Evolutionary conservation across 2,329 filamentous ascomycete genomes (phyloP), one percentile per base, ranked within the genome.

Genomic region (Blastomyces parvus): DNA sequence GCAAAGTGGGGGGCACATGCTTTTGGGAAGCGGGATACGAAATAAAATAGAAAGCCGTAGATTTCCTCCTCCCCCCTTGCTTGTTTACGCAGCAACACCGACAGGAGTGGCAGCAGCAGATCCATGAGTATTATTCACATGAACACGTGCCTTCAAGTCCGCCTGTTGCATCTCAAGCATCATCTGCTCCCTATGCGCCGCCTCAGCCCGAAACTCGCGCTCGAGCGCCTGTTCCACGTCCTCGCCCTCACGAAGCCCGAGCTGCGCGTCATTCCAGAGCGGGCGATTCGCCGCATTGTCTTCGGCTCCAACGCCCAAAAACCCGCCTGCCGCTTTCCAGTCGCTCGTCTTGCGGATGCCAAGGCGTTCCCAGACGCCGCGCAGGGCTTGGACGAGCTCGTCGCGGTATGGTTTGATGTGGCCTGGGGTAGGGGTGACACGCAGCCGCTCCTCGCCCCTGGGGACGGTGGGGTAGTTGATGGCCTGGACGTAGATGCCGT

Each of bases 391-490:
- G 36, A 97, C 87, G 4, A 99, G 86, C 70, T 96, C 86, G 68
- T 95, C 88, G 66, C 91, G 90, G 78, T 89, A 91, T 69, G 90
- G 85, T 77, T 88, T 88, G 62, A 85, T 86, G 76, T 99, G 94
- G 53, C 94, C 94, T 0, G 94, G 94, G 0, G 94, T 99, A 0
- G 94, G 94, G 1, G 94, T 99, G 76, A 99, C 91, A 68, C 94
- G 89, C 63, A 99, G 87, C 64, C 94, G 88, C 78, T 99, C 94
- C 80, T 99, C 92, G n/a, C 94, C 94, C 7, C 96, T 91, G 2
- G 94, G 94, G 2, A 99, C 94, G 60, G 94, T 99, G 1, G 94
- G 94, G 78, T 97, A 97, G 80, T 99, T 99, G 83, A 99, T 97
- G 62, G 91, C 91, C 79, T 99, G 94, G 33, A 99, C 94, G 74